Evolutionary conservation across 163 green algal genomes (phyloP), one percentile per base, ranked within the genome.

Genomic region (Scenedesmus sp.): DNA sequence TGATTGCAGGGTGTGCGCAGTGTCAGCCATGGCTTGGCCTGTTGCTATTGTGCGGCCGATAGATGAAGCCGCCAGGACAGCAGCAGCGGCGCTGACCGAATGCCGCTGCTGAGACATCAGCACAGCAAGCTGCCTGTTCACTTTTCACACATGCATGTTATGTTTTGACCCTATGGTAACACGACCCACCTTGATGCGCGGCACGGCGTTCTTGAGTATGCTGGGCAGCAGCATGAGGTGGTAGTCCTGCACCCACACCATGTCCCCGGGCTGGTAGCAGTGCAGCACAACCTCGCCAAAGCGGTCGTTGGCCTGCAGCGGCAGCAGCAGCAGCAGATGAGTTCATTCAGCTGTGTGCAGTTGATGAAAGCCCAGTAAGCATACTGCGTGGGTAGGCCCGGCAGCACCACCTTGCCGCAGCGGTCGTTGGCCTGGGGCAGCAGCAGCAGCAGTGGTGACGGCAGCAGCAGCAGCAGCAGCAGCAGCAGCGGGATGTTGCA

Each of bases 201-300:
- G 95, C 54, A 95, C 77, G 0, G 81, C 81, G 6, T 97, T 94
- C 92, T 99, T 99, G 56, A 99, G 96, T 90, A 99, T 95, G 59
- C 93, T 93, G 8, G 98, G 98, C 91, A 99, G 96, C 92, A 99
- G 96, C 98, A 99, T 99, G 70, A 99, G 95, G 95, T 99, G 98
- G 96, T 99, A 99, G 95, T 99, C 98, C 94, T 99, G 90, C 83
- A 94, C 89, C 76, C 84, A 91, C 76, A 91, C 90, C 90, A 93
- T 91, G 77, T 93, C 90, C 98, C 98, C 9, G 95, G 96, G 13
- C 95, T 95, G 77, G 94, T 99, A 99, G 82, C 97, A 85, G 9
- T 90, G 85, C 88, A 99, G 91, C 76, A 99, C 97, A 15, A 96
- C 96, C 20, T 99, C 94, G 12, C 96, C 97, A 95, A 99, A 99